phyloP scores from a whole-genome alignment of 73 alveolate species.

The Tetrahymena borealis region DNA sequence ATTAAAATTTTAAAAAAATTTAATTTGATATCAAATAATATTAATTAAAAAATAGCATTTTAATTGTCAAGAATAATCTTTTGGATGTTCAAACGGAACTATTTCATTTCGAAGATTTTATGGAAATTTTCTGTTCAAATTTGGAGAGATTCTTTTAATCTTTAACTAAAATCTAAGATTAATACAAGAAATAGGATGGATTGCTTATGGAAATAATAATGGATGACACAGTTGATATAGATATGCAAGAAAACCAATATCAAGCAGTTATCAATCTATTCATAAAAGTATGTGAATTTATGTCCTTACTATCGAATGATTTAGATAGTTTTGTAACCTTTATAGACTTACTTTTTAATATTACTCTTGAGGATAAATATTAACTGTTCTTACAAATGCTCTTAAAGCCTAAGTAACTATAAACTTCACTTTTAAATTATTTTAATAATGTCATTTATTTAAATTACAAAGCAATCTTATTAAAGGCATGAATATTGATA shows the following conservation, averaged over 20 bases:
- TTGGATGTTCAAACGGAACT: not conserved
- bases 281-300: not conserved
- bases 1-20: not conserved
- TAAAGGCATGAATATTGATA: not conserved
- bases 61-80: not conserved
- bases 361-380: not conserved
- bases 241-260: not conserved
- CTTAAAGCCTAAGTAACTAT: not conserved
- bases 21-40: not conserved
- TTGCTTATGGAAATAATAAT: not conserved
- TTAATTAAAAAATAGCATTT: not conserved
- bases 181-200: not conserved
- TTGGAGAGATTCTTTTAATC: not conserved
- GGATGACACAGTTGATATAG: not conserved
- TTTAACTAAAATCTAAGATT: not conserved
- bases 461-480: not conserved
- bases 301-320: not conserved
- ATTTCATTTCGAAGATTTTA: not conserved
- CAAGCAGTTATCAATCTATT: not conserved
- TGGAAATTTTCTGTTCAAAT: not conserved
- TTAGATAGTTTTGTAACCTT: not conserved
- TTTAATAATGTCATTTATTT: not conserved
- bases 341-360: not conserved
- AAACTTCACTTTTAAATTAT: not conserved
- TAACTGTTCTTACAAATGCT: not conserved